Conservation (phyloP, 1,139 yeast genomes). For the Nakaseomyces uthaithaninus region DNA sequence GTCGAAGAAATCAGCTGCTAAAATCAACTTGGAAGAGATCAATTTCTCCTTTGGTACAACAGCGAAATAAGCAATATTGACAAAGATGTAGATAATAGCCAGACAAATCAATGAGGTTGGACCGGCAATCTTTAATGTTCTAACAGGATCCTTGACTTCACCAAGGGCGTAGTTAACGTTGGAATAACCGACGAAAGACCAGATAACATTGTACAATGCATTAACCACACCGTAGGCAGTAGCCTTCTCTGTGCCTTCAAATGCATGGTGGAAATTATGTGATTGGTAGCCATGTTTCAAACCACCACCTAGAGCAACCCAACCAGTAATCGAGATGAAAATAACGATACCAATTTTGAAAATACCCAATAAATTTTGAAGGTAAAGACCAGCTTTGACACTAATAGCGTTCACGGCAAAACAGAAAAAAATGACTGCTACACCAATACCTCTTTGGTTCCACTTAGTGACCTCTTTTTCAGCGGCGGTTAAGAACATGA, state of each 20-base stretch:
- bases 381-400: slow-evolving; percentile 56
- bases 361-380: slow-evolving; percentile 62
- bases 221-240: slow-evolving; percentile 70
- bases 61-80: slow-evolving; percentile 63
- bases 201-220: slow-evolving; percentile 70
- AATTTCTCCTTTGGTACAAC: slow-evolving; percentile 63
- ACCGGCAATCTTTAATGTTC: slow-evolving; percentile 62
- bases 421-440: slow-evolving; percentile 66
- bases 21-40: slow-evolving; percentile 53
- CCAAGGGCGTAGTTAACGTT: slow-evolving; percentile 79
- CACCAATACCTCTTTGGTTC: slow-evolving; percentile 69
- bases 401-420: slow-evolving; percentile 56
- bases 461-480: slow-evolving; percentile 60
- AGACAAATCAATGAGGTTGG: slow-evolving; percentile 58
- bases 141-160: slow-evolving; percentile 64
- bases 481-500: slow-evolving; percentile 52
- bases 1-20: slow-evolving; percentile 68
- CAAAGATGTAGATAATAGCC: slow-evolving; percentile 57
- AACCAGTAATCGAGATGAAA: slow-evolving; percentile 65
- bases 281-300: slow-evolving; percentile 43
- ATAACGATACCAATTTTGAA: slow-evolving; percentile 64
- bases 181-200: slow-evolving; percentile 70
- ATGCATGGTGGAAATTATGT: slow-evolving; percentile 58
- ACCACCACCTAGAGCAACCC: slow-evolving; percentile 76
- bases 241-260: slow-evolving; percentile 48